Evolutionary conservation across 306 rosid species (phyloP), one percentile per base, ranked within the genome.

Genomic region (Ochetophila trinervis): DNA sequence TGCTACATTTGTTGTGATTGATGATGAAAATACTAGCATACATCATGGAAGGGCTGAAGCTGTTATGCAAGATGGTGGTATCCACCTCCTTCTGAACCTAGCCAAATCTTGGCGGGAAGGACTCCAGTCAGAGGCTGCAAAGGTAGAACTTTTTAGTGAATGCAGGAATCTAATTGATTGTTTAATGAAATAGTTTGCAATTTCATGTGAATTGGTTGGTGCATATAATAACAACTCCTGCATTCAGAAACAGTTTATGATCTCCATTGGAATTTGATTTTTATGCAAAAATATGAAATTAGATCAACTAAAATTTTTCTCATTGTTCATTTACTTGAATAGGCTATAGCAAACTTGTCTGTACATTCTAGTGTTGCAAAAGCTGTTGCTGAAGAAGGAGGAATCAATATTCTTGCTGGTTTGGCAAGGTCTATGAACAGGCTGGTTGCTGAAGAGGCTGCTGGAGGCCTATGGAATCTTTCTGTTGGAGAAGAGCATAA

Each of bases 401-500:
- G 99, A 69, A 94, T 94, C 70, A 62, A 84, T 75, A 88, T 94
- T 80, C 97, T 94, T 0, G 96, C 99, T 60, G 87, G 99, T 68
- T 87, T 94, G 80, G 99, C 99, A 21, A 86, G 96, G 90, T 94
- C 99, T 70, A 86, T 83, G 87, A 94, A 90, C 85, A 88, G 92
- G 76, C 81, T 94, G 57, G 99, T 94, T 52, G 99, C 96, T 21
- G 99, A 94, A 85, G 99, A 94, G 79, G 99, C 99, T 82, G 99
- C 99, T 71, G 99, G 99, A 63, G 97, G 99, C 66, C 73, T 94
- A 65, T 94, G 99, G 99, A 94, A 94, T 79, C 99, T 94, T 65
- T 94, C 99, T 60, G 99, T 94, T 74, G 99, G 99, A 62, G 99
- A 94, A 74, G 99, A 94, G 70, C 99, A 94, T 77, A 94, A 94